Base-by-base conservation (phyloP, 768 basidiomycete genomes). In the Boletales sp. region DNA sequence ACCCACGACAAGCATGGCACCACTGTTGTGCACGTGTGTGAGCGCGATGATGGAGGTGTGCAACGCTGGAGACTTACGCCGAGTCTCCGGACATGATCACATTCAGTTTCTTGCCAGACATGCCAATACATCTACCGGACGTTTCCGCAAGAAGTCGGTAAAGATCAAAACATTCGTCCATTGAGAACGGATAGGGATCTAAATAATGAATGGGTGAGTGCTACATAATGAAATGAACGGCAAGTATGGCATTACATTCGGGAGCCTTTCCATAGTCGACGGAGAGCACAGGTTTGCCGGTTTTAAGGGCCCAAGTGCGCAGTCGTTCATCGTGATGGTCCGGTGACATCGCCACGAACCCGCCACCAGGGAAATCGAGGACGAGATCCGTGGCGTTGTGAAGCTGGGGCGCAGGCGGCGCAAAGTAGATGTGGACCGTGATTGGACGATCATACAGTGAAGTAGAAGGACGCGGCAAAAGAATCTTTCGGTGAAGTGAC, bases 181-280 rank as follows among this genome's bases (percentile, higher is more conserved):
- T 86, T 5, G 94, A 93, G 68, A 89, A 98, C 0, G 96, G 96
- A 67, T 93, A 99, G 12, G 95, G 96, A 75, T 97, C 95, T 94
- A 45, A 18, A 47, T 28, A 46, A 46, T 19, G 35, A 21, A 40
- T 38, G 25, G 53, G 34, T 41, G 49, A 50, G 21, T 31, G 34
- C 21, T 12, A 34, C 17, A 36, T 25, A 2, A 30, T 48, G 33
- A 54, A 46, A 43, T 50, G 37, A 51, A 50, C 5, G 17, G 41
- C 31, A 34, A 25, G 35, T 21, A 34, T 39, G 17, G 17, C 60
- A 82, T 67, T 64, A 93, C 92, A 95, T 77, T 97, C 94, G 6
- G 94, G 94, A 19, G 94, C 90, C 70, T 98, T 99, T 32, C 94
- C 92, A 66, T 98, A 98, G 54, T 98, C 92, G 41, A 98, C 79